Percentiles rank a stretch among this genome's conserved stretches.
phyloP scores from a whole-genome alignment of 23 red algal species.

The Gracilaria gracilis region DNA sequence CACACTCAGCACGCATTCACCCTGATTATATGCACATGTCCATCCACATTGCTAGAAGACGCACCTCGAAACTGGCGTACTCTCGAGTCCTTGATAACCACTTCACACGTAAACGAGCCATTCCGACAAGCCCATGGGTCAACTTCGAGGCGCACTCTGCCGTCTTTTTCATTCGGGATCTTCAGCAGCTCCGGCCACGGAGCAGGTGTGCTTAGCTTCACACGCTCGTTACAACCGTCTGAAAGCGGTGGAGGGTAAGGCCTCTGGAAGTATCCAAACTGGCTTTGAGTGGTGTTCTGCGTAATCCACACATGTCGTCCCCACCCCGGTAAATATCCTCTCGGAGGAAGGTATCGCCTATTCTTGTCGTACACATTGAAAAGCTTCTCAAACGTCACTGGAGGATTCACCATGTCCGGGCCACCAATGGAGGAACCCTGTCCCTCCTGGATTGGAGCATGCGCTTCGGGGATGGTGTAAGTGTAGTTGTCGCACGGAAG shows the following conservation, averaged over 20 bases:
- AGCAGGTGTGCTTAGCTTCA: background rate
- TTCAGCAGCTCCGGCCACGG: background rate
- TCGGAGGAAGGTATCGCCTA: background rate
- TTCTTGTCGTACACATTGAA: background rate
- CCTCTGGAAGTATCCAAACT: conserved; percentile 10
- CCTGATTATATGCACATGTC: conserved; percentile 6
- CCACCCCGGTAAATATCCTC: background rate
- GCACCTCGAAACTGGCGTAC: background rate
- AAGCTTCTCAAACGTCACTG: background rate
- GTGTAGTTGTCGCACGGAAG: background rate
- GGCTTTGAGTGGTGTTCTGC: background rate
- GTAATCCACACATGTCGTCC: background rate
- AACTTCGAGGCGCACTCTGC: background rate
- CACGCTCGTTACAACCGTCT: background rate
- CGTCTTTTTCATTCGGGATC: background rate
- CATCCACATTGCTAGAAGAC: background rate
- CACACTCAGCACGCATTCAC: background rate
- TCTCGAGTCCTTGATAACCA: background rate
- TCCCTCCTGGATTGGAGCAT: background rate
- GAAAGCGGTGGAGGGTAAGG: background rate
- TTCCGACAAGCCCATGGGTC: background rate
- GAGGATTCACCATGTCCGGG: background rate
- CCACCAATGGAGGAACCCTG: background rate
- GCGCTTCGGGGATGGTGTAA: background rate
- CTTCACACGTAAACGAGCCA: background rate